Evolutionary conservation across 345 rosid genomes (phyloP).

Genomic region (Garcia nutans): DNA sequence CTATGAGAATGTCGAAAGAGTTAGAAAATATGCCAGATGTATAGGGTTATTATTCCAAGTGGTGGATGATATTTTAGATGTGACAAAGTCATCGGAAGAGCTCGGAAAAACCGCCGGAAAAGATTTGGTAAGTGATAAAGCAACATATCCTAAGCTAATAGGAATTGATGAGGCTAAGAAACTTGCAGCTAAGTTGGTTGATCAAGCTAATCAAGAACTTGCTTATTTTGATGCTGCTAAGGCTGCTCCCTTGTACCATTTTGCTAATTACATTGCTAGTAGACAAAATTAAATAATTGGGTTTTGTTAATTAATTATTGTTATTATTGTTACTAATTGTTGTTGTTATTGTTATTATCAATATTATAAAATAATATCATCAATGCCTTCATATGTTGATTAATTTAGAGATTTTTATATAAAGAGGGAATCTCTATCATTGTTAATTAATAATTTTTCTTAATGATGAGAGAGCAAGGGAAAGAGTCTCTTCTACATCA

Average conservation of each 20-base stretch:
- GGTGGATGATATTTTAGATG: slow-evolving; percentile 39
- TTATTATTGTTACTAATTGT: background rate
- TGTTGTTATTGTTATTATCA: background rate
- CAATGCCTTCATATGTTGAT: background rate
- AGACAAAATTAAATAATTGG: slow-evolving; percentile 28
- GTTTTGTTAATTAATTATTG: background rate
- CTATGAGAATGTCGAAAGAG: slow-evolving; percentile 22
- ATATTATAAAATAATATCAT: background rate
- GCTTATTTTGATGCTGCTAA: slow-evolving; percentile 26
- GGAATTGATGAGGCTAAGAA: slow-evolving; percentile 36
- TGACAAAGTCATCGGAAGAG: slow-evolving; percentile 32
- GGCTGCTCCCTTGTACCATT: slow-evolving; percentile 34
- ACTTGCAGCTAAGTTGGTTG: slow-evolving; percentile 25
- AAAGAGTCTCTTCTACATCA: too few relatives aligned
- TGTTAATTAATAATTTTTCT: too few relatives aligned
- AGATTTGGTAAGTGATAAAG: slow-evolving; percentile 38
- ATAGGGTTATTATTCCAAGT: slow-evolving; percentile 40
- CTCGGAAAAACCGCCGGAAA: slow-evolving; percentile 44
- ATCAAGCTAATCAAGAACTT: slow-evolving; percentile 36
- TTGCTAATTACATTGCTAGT: slow-evolving; percentile 33
- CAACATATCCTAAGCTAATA: slow-evolving; percentile 40
- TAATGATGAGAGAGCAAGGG: too few relatives aligned
- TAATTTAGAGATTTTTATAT: too few relatives aligned
- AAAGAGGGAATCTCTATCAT: too few relatives aligned
- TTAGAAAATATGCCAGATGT: slow-evolving; percentile 35